phyloP scores from a whole-genome alignment of 768 basidiomycete species.

The Clavulina sp. region DNA sequence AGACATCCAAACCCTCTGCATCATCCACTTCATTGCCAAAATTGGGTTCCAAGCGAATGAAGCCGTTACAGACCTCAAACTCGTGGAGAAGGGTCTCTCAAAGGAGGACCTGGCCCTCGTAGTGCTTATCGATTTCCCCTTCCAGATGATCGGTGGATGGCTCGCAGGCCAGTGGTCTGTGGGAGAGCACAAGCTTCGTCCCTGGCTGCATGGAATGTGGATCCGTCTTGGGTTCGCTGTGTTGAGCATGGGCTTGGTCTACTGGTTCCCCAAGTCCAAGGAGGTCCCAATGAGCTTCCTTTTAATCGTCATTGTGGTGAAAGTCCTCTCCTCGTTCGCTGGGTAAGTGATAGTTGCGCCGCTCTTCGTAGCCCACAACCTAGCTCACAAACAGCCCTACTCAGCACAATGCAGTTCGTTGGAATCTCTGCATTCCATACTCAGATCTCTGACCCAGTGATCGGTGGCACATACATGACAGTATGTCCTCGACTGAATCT shows the following conservation, averaged over 20 bases:
- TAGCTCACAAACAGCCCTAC: neutral
- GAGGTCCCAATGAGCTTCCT: conserved; percentile 49
- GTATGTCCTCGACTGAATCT: conserved; percentile 28
- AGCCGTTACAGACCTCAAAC: conserved; percentile 74
- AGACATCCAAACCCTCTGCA: conserved; percentile 82
- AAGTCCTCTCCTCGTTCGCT: conserved; percentile 68
- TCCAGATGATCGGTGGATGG: conserved; percentile 91
- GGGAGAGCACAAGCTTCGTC: conserved; percentile 59
- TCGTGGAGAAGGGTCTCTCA: conserved; percentile 91
- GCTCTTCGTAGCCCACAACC: too few species aligned
- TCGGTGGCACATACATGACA: conserved; percentile 99
- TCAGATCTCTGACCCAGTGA: conserved; percentile 84
- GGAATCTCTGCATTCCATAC: conserved; percentile 99
- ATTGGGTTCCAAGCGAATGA: conserved; percentile 92
- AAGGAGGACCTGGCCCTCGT: conserved; percentile 93
- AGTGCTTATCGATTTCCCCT: conserved; percentile 93
- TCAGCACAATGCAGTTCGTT: conserved; percentile 93
- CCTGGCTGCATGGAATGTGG: conserved; percentile 88
- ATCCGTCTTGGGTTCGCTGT: conserved; percentile 60
- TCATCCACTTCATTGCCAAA: conserved; percentile 82
- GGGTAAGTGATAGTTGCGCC: conserved; percentile 35
- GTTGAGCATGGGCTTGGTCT: conserved; percentile 58
- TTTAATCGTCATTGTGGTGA: conserved; percentile 57
- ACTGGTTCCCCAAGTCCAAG: conserved; percentile 66
- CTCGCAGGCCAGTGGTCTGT: conserved; percentile 81